Percentiles rank a stretch among this genome's conserved stretches.
Conservation (phyloP, 179 eudicot genomes). For the Beta corolliflora region DNA sequence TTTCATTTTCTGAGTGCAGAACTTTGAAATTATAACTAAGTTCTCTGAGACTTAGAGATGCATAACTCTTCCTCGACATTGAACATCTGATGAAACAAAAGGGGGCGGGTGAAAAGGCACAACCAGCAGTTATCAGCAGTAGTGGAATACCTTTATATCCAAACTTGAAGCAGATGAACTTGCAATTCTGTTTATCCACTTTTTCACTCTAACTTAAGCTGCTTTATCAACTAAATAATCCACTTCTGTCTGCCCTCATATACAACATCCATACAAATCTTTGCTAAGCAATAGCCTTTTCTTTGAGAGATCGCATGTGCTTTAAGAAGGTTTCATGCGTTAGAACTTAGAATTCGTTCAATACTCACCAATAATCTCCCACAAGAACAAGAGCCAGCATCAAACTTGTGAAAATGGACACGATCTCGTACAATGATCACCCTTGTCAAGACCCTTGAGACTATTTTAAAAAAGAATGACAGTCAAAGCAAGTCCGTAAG, state of each 20-base stretch:
- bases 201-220: not conserved
- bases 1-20: not conserved
- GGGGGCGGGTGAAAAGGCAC: not conserved
- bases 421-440: constrained; percentile 72
- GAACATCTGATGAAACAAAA: not conserved
- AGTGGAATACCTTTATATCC: not conserved
- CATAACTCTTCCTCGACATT: not conserved
- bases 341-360: constrained; percentile 4
- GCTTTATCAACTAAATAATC: not conserved
- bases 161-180: not conserved
- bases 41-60: not conserved
- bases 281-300: not conserved
- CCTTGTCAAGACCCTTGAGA: constrained; percentile 58
- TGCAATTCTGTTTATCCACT: no score
- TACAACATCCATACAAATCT: not conserved
- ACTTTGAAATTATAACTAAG: not conserved
- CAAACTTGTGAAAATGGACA: constrained; percentile 69
- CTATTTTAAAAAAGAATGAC: constrained; percentile 69
- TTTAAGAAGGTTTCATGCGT: not conserved
- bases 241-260: not conserved
- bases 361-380: constrained; percentile 66
- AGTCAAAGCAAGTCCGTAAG: constrained; percentile 69
- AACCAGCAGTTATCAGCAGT: not conserved
- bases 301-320: not conserved
- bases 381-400: constrained; percentile 64